Percentiles rank a stretch among this genome's conserved stretches.
These are phyloP conservation scores for Phytophthora sojae DNA, from an alignment of 352 stramenopile genomes.

Conservation along the genomic window DNA sequence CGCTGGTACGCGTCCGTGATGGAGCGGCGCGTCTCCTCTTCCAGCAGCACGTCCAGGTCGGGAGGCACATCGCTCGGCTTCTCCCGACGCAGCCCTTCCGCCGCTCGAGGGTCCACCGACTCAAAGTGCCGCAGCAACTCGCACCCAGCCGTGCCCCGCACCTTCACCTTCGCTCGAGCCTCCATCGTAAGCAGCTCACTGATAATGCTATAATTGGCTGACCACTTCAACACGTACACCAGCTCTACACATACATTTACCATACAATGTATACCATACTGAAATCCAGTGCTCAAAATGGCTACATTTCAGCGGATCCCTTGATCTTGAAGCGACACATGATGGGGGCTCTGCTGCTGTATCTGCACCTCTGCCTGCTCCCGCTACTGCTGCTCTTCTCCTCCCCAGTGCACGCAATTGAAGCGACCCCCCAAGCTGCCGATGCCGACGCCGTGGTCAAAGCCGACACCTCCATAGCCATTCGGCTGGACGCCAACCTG, in stretches of 20 bases:
- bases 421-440: constrained; percentile 57
- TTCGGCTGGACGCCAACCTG: constrained; percentile 76
- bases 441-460: constrained; percentile 64
- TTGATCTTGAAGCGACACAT: constrained; percentile 2
- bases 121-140: constrained; percentile 53
- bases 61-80: constrained; percentile 8
- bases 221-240: neutral
- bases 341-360: constrained; percentile 6
- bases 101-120: constrained; percentile 64
- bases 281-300: neutral
- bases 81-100: constrained; percentile 60
- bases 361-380: constrained; percentile 15
- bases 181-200: constrained; percentile 24
- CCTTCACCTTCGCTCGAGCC: constrained; percentile 35
- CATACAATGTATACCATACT: neutral
- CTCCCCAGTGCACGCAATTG: constrained; percentile 16
- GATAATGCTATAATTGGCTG: neutral
- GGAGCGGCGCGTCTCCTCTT: constrained; percentile 64
- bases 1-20: constrained; percentile 73
- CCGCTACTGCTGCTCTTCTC: neutral
- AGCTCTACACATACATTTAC: neutral
- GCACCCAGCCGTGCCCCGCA: constrained; percentile 55
- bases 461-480: constrained; percentile 48
- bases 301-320: neutral
- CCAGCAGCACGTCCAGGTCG: constrained; percentile 60